A percentile compares a stretch with the other conserved stretches of the same genome.
These are phyloP conservation scores for Castanea crenata DNA, from an alignment of 306 rosid species.

Conservation along the genomic window DNA sequence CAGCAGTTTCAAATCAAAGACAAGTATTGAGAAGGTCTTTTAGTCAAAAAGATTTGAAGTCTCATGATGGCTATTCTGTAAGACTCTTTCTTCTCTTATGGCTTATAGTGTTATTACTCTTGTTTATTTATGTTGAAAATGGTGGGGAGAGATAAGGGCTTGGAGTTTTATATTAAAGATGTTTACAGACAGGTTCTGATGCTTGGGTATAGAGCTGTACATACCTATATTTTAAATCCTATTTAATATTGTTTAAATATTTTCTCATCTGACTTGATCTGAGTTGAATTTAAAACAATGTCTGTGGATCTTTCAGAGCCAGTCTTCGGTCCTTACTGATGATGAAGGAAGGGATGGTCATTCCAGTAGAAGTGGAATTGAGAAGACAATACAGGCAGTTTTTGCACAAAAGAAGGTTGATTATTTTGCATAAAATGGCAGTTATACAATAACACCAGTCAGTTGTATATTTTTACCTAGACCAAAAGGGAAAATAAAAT, in stretches of 20 bases:
- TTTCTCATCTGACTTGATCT: background rate
- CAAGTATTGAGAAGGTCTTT: slow-evolving; percentile 66
- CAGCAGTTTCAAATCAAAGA: slow-evolving; percentile 56
- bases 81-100: slow-evolving; percentile 26
- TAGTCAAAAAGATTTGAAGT: slow-evolving; percentile 72
- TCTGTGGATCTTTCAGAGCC: slow-evolving; percentile 64
- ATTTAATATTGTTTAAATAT: slow-evolving; percentile 2
- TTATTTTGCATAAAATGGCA: slow-evolving; percentile 8
- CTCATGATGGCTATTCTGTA: slow-evolving; percentile 89
- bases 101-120: background rate
- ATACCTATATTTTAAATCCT: background rate
- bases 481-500: background rate
- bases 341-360: slow-evolving; percentile 72
- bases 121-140: background rate
- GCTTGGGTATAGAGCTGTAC: background rate
- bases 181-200: background rate
- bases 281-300: slow-evolving; percentile 13
- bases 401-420: slow-evolving; percentile 66
- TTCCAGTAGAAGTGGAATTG: slow-evolving; percentile 47
- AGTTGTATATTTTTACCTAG: slow-evolving; percentile 4
- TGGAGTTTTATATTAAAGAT: background rate
- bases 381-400: slow-evolving; percentile 46
- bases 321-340: slow-evolving; percentile 81
- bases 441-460: slow-evolving; percentile 13
- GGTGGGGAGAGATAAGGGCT: background rate